Percentiles rank a stretch among this genome's conserved stretches.
phyloP scores from a whole-genome alignment of 2,329 filamentous ascomycete species.

The Fusarium goolgardi region DNA sequence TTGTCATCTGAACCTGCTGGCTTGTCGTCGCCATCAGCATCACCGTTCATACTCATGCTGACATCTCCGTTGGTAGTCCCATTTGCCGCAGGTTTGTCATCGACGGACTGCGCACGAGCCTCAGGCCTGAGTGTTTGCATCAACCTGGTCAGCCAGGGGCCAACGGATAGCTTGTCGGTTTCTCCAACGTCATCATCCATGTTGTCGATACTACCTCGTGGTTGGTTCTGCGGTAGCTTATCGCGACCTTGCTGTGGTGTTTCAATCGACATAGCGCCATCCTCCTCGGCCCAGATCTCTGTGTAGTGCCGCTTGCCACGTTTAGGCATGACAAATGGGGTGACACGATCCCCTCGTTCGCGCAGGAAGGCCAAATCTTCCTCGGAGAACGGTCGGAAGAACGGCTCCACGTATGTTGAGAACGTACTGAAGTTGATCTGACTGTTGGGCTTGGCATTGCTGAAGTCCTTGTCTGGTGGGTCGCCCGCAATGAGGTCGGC shows the following conservation, averaged over 20 bases:
- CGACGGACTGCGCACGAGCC: constrained; percentile 64
- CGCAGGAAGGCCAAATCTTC: constrained; percentile 94
- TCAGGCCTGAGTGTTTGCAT: constrained; percentile 86
- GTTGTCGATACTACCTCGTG: constrained; percentile 85
- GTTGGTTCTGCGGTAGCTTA: constrained; percentile 80
- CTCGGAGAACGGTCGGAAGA: constrained; percentile 88
- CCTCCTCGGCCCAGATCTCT: constrained; percentile 94
- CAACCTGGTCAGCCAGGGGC: constrained; percentile 84
- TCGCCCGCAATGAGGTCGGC: constrained; percentile 87
- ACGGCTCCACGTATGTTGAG: constrained; percentile 90
- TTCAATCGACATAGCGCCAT: constrained; percentile 82
- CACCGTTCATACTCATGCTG: constrained; percentile 65
- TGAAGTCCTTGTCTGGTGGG: constrained; percentile 95
- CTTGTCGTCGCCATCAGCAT: constrained; percentile 54
- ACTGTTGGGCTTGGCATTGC: constrained; percentile 89
- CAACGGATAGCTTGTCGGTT: constrained; percentile 88
- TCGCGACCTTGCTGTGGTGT: constrained; percentile 70
- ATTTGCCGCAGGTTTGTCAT: constrained; percentile 68
- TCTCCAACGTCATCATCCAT: constrained; percentile 89
- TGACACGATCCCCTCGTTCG: constrained; percentile 86
- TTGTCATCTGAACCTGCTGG: constrained; percentile 54
- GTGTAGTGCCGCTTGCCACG: constrained; percentile 87
- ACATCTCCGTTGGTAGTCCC: constrained; percentile 66
- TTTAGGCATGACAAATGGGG: constrained; percentile 86
- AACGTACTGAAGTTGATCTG: constrained; percentile 96